Percentiles rank a stretch among this genome's conserved stretches.
phyloP scores from a whole-genome alignment of 345 rosid genomes.

The Psidium friedrichsthalianum region DNA sequence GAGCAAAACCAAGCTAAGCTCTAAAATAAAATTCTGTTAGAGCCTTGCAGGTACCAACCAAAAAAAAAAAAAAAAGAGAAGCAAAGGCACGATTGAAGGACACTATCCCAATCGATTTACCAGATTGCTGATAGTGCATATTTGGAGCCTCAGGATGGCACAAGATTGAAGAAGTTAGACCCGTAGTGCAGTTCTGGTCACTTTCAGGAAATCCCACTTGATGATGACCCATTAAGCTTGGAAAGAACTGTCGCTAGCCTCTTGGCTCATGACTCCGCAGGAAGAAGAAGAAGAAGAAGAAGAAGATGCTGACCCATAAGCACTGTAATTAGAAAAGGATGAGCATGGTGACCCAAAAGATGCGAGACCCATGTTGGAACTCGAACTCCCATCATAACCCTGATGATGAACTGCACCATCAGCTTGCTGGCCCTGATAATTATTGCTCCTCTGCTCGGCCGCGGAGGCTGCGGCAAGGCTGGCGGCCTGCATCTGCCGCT shows the following conservation, averaged over 20 bases:
- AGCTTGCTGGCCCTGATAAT: neutral
- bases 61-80: neutral
- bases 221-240: constrained; percentile 18
- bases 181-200: constrained; percentile 26
- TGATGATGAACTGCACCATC: constrained; percentile 31
- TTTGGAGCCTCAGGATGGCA: constrained; percentile 54
- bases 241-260: constrained; percentile 33
- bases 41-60: neutral
- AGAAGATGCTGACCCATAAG: neutral
- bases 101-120: constrained; percentile 30
- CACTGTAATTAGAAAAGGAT: constrained; percentile 14
- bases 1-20: neutral
- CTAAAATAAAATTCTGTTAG: neutral
- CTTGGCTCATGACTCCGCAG: constrained; percentile 15
- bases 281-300: constrained; percentile 55
- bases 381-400: constrained; percentile 7
- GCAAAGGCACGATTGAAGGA: neutral
- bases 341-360: constrained; percentile 23
- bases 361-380: constrained; percentile 9
- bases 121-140: constrained; percentile 55
- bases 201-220: constrained; percentile 64
- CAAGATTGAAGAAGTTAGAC: constrained; percentile 37
- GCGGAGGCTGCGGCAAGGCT: constrained; percentile 22
- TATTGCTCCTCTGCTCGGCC: neutral
- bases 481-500: constrained; percentile 74